Percentiles rank a stretch among this genome's conserved stretches.
These are phyloP conservation scores for Cercospora citrullina DNA, from an alignment of 2,329 filamentous ascomycete species.

Conservation along the genomic window DNA sequence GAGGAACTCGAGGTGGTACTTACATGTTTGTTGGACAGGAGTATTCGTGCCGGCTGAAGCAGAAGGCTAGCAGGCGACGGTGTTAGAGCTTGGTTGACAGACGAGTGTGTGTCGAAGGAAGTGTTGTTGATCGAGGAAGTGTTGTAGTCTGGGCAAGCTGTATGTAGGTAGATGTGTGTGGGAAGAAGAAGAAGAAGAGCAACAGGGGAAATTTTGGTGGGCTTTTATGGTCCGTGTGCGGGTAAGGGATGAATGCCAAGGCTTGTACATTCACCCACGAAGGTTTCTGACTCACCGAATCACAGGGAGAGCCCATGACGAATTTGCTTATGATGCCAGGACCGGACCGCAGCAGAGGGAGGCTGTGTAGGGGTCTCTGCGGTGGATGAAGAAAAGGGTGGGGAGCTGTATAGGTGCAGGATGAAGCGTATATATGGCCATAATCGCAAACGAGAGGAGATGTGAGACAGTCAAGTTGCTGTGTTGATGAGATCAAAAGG, in stretches of 20 bases:
- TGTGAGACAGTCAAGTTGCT: background rate
- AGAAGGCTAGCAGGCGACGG: background rate
- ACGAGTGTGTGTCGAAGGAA: background rate
- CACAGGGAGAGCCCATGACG: background rate
- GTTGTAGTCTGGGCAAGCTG: background rate
- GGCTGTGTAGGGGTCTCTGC: background rate
- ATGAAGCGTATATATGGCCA: background rate
- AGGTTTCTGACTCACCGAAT: background rate
- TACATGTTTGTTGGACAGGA: background rate
- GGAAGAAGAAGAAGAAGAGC: background rate
- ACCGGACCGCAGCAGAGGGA: background rate
- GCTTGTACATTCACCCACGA: background rate
- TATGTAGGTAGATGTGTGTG: background rate
- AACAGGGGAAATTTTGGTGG: background rate
- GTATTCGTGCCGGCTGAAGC: background rate
- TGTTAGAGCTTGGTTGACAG: background rate
- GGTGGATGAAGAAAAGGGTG: background rate
- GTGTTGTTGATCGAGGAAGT: background rate
- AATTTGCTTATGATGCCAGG: background rate
- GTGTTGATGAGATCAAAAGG: background rate
- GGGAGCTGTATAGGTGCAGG: background rate
- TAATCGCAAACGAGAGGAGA: background rate
- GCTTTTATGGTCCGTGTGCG: background rate
- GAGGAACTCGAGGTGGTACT: background rate
- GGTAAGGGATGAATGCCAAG: background rate